Percentiles rank a stretch among this genome's conserved stretches.
phyloP scores from a whole-genome alignment of 306 rosid species.

The peach (Prunus persica) region DNA sequence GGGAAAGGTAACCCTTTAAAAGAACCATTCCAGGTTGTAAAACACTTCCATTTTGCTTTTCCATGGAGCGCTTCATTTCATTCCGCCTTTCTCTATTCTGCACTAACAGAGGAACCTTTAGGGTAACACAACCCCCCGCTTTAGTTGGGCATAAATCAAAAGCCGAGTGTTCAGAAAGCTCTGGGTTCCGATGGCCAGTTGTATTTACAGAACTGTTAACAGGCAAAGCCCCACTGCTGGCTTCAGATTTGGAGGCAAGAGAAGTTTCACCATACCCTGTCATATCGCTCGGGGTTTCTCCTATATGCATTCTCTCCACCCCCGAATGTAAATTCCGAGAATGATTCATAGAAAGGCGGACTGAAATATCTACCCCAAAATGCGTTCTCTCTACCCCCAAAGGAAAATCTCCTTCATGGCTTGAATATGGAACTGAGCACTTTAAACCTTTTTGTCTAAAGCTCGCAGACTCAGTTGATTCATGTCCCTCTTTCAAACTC shows the following conservation, averaged over 20 bases:
- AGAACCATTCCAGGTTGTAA: conserved; percentile 63
- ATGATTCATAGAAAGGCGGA: not conserved
- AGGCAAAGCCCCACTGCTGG: not conserved
- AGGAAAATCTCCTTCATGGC: not conserved
- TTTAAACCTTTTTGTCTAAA: not conserved
- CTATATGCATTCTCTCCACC: conserved; percentile 7
- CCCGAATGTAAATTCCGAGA: not conserved
- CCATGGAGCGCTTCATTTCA: conserved; percentile 24
- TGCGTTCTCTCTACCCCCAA: too few relatives aligned
- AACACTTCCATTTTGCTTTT: not conserved
- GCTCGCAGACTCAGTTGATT: not conserved
- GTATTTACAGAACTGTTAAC: not conserved
- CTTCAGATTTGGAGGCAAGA: not conserved
- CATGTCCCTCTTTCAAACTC: not conserved
- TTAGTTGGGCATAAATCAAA: conserved; percentile 62
- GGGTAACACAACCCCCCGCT: not conserved
- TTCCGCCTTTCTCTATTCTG: conserved; percentile 50
- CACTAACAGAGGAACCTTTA: conserved; percentile 35
- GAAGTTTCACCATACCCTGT: not conserved
- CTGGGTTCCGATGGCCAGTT: not conserved
- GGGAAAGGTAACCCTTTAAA: conserved; percentile 42
- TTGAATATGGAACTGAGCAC: not conserved
- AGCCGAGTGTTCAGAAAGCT: conserved; percentile 7
- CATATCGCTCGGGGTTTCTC: not conserved
- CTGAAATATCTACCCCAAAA: too few relatives aligned